phyloP scores from a whole-genome alignment of 495 filamentous ascomycete genomes.

The Terfezia boudieri region DNA sequence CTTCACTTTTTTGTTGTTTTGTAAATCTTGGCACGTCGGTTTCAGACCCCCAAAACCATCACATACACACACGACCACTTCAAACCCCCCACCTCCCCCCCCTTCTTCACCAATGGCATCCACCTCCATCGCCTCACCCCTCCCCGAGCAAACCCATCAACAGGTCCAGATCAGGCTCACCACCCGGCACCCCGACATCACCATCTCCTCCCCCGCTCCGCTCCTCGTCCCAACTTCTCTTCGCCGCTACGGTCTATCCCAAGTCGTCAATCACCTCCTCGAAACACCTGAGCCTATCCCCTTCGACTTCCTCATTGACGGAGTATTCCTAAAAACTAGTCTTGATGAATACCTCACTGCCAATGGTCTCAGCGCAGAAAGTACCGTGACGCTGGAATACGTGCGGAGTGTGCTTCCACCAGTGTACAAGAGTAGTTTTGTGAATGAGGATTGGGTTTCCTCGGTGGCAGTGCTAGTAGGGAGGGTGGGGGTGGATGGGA shows the following conservation, averaged over 20 bases:
- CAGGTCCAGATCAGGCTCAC: conserved; percentile 33
- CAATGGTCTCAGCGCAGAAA: conserved; percentile 73
- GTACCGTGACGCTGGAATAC: conserved; percentile 72
- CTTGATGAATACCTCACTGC: conserved; percentile 70
- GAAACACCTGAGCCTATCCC: conserved; percentile 56
- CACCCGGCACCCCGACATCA: conserved; percentile 32
- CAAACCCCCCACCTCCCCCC: too few relatives aligned
- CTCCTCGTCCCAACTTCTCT: conserved; percentile 22
- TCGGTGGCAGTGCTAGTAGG: conserved; percentile 46
- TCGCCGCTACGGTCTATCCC: conserved; percentile 73
- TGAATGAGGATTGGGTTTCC: conserved; percentile 93
- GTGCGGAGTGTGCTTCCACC: conserved; percentile 78
- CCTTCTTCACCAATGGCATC: too few relatives aligned
- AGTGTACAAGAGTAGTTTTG: conserved; percentile 59
- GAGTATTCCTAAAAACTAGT: conserved; percentile 66
- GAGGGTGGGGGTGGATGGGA: conserved; percentile 25
- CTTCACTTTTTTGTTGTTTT: too few relatives aligned
- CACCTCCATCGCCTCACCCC: too few relatives aligned
- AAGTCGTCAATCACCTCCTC: conserved; percentile 81
- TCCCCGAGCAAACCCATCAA: too few relatives aligned
- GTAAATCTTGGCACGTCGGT: too few relatives aligned
- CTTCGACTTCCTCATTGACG: conserved; percentile 88
- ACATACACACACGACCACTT: too few relatives aligned
- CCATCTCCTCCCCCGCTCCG: conserved; percentile 22
- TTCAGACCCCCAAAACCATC: too few relatives aligned